phyloP scores from a whole-genome alignment of 176 grass and related monocot species.

The Dactylis glomerata region DNA sequence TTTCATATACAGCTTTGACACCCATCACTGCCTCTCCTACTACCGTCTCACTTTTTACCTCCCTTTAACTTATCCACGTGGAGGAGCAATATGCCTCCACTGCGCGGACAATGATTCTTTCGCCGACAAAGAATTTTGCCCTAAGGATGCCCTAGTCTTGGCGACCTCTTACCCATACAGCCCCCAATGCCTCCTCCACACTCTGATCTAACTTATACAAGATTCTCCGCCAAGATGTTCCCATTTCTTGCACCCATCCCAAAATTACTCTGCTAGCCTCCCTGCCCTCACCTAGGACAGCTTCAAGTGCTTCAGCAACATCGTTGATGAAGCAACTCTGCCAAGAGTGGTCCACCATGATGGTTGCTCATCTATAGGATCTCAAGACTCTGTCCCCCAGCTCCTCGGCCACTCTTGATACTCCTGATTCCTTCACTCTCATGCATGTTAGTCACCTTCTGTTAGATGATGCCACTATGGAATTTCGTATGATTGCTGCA shows the following conservation, averaged over 20 bases:
- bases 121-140: neutral
- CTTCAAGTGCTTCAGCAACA: slow-evolving; percentile 73
- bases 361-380: neutral
- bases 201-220: neutral
- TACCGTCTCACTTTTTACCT: neutral
- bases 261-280: neutral
- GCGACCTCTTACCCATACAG: neutral
- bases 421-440: slow-evolving; percentile 2
- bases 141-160: neutral
- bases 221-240: neutral
- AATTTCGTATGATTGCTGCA: neutral
- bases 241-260: neutral
- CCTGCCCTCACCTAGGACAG: slow-evolving; percentile 57
- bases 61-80: neutral
- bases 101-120: neutral
- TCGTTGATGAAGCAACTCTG: slow-evolving; percentile 64
- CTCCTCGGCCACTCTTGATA: neutral
- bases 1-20: neutral
- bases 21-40: neutral
- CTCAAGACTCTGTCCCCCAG: neutral
- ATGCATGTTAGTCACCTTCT: neutral
- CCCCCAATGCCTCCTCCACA: neutral
- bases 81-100: neutral
- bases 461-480: neutral
- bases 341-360: slow-evolving; percentile 24